Evolutionary conservation across 2,329 filamentous ascomycete species (phyloP).

Genomic region (Sporothrix pseudoabietina): DNA sequence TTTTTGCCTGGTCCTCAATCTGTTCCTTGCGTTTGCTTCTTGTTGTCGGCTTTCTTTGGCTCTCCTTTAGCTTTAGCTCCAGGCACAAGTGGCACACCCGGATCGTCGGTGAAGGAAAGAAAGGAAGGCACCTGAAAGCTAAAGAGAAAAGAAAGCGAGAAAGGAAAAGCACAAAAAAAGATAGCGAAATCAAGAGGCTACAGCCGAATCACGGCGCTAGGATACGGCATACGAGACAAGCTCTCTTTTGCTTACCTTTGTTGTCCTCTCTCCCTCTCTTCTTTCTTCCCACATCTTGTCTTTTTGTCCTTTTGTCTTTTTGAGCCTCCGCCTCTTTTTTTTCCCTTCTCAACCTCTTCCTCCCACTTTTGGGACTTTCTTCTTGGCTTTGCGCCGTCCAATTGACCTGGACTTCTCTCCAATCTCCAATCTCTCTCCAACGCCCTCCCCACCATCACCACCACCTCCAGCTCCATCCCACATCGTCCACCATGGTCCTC

Average conservation of each 20-base stretch:
- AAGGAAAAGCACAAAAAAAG: neutral
- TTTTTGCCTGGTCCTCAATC: neutral
- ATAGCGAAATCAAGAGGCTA: constrained; percentile 1
- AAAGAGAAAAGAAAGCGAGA: neutral
- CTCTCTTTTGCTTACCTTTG: constrained; percentile 4
- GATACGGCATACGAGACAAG: neutral
- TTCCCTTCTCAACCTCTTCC: neutral
- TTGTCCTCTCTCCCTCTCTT: neutral
- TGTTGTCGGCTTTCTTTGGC: neutral
- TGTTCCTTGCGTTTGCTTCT: neutral
- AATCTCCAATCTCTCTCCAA: neutral
- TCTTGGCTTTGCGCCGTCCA: constrained; percentile 1
- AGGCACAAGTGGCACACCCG: constrained; percentile 20
- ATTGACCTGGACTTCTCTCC: neutral
- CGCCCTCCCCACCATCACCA: neutral
- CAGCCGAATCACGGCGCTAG: neutral
- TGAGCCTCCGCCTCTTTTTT: neutral
- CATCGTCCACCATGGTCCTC: constrained; percentile 69
- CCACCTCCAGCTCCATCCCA: neutral
- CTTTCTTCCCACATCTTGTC: neutral
- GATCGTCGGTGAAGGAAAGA: neutral
- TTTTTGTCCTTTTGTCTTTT: neutral
- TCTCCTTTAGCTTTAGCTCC: constrained; percentile 14
- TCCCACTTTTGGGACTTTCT: neutral
- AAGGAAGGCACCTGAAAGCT: neutral